Conservation (phyloP, 2,329 filamentous ascomycete species). For the Scytalidium sp. region DNA sequence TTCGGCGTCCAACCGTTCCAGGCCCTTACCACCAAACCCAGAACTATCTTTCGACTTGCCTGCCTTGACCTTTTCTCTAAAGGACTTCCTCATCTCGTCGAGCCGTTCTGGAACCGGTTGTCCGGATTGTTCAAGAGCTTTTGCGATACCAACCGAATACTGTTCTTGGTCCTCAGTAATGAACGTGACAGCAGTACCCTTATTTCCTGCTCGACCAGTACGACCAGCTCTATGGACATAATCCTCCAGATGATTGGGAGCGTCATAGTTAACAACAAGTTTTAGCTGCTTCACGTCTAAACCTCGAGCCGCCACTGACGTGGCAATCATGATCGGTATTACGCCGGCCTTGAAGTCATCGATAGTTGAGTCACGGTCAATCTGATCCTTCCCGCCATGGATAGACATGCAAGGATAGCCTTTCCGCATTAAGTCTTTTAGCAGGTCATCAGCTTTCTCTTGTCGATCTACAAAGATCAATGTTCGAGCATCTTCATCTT, state of each 20-base stretch:
- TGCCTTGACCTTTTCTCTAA: slow-evolving; percentile 86
- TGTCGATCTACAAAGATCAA: slow-evolving; percentile 92
- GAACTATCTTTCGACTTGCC: slow-evolving; percentile 87
- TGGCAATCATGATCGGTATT: slow-evolving; percentile 87
- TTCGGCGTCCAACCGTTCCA: slow-evolving; percentile 88
- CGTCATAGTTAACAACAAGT: slow-evolving; percentile 93
- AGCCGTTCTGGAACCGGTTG: slow-evolving; percentile 74
- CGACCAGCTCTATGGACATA: slow-evolving; percentile 94
- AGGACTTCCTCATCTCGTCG: slow-evolving; percentile 65
- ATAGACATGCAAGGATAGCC: slow-evolving; percentile 92
- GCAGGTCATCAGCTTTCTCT: slow-evolving; percentile 79
- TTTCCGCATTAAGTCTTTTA: slow-evolving; percentile 76
- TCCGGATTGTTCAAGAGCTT: slow-evolving; percentile 80
- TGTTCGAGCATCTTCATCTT: slow-evolving; percentile 85
- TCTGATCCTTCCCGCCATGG: slow-evolving; percentile 89
- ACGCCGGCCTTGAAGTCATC: slow-evolving; percentile 90
- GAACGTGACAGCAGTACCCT: slow-evolving; percentile 91
- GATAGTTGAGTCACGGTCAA: slow-evolving; percentile 89
- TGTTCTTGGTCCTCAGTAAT: slow-evolving; percentile 89
- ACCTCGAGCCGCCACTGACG: slow-evolving; percentile 90
- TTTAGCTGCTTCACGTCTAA: slow-evolving; percentile 95
- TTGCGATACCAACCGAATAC: slow-evolving; percentile 84
- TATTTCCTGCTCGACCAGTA: slow-evolving; percentile 92
- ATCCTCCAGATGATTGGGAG: slow-evolving; percentile 91
- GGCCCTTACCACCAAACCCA: slow-evolving; percentile 91